phyloP scores from a whole-genome alignment of 2,329 filamentous ascomycete genomes.

The Thelonectria discophora region DNA sequence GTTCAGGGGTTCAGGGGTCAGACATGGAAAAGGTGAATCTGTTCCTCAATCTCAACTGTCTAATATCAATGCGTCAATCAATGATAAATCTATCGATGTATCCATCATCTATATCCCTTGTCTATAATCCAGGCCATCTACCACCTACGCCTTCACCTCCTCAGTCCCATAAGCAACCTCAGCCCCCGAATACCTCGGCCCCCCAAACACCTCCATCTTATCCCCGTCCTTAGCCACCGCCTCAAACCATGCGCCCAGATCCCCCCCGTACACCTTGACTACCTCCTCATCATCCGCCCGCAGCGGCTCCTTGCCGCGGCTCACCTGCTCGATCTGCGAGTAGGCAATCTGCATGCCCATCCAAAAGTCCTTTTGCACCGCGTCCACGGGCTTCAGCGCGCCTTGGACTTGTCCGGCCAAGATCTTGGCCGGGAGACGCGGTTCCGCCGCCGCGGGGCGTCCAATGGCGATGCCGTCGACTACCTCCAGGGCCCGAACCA shows the following conservation, averaged over 20 bases:
- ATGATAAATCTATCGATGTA: background rate
- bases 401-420: slow-evolving; percentile 35
- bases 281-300: slow-evolving; percentile 35
- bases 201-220: slow-evolving; percentile 40
- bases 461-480: slow-evolving; percentile 69
- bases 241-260: slow-evolving; percentile 36
- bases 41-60: too few species aligned
- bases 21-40: too few species aligned
- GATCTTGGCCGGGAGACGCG: slow-evolving; percentile 43
- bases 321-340: slow-evolving; percentile 35
- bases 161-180: slow-evolving; percentile 28
- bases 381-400: slow-evolving; percentile 26
- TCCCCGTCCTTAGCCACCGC: slow-evolving; percentile 39
- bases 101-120: background rate
- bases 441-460: slow-evolving; percentile 47
- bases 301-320: slow-evolving; percentile 40
- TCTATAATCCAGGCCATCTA: background rate
- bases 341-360: slow-evolving; percentile 16
- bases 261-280: slow-evolving; percentile 33
- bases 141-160: background rate
- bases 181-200: slow-evolving; percentile 36
- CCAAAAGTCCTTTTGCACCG: slow-evolving; percentile 28
- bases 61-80: too few species aligned
- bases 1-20: background rate
- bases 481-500: slow-evolving; percentile 64